Conservation (phyloP, 305 asterid species). For the Rubia tinctorum region DNA sequence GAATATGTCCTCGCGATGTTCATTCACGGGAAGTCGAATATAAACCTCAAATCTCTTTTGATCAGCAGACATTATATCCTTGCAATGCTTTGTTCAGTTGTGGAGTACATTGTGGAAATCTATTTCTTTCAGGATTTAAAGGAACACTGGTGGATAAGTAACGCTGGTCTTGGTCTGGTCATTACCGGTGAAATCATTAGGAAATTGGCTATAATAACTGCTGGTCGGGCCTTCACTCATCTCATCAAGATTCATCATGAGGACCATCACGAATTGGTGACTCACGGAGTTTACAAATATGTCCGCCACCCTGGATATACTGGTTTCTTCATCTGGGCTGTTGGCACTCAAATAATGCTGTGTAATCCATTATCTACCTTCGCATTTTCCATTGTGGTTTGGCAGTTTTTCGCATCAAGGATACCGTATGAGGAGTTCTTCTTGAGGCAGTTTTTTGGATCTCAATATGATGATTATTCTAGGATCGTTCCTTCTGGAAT, state of each 20-base stretch:
- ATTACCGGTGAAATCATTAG: constrained; percentile 66
- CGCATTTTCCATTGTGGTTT: constrained; percentile 59
- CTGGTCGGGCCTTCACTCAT: constrained; percentile 83
- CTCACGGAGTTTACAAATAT: constrained; percentile 55
- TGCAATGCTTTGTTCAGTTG: constrained; percentile 65
- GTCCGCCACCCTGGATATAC: constrained; percentile 78
- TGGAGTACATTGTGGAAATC: constrained; percentile 66
- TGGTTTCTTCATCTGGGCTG: constrained; percentile 85
- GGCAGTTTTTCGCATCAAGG: constrained; percentile 63
- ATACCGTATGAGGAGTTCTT: constrained; percentile 81
- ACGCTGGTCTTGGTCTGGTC: constrained; percentile 61
- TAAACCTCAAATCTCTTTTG: constrained; percentile 57
- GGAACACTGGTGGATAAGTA: constrained; percentile 65
- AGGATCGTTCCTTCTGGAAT: constrained; percentile 57
- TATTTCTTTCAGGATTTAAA: constrained; percentile 65
- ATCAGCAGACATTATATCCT: constrained; percentile 58
- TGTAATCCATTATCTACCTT: constrained; percentile 68
- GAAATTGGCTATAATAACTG: constrained; percentile 77
- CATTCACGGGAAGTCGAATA: constrained; percentile 62
- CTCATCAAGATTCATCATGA: constrained; percentile 59
- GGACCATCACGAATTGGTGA: constrained; percentile 67
- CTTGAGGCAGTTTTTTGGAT: constrained; percentile 66
- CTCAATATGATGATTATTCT: constrained; percentile 62
- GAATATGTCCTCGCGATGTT: constrained; percentile 63
- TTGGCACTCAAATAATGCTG: constrained; percentile 83